Percentiles rank a stretch among this genome's conserved stretches.
Conservation (phyloP, 208 protist genomes). For the Leishmania braziliensis region DNA sequence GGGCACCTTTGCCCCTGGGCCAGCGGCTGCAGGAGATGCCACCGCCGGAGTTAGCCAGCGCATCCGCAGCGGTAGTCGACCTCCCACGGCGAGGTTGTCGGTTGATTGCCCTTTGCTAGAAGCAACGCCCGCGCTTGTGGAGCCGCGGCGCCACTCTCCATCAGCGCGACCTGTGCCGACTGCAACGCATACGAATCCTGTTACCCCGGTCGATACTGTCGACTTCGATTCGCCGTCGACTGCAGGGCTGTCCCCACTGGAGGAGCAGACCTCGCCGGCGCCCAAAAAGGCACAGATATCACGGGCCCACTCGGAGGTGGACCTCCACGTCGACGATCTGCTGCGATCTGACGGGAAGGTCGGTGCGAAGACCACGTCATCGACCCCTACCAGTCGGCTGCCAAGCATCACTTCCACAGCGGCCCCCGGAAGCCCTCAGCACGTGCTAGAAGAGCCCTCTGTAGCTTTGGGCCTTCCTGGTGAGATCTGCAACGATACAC, state of each 20-base stretch:
- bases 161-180: conserved; percentile 2
- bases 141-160: conserved; percentile 27
- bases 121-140: conserved; percentile 9
- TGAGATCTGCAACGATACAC: conserved; percentile 9
- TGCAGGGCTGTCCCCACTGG: background rate
- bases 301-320: too few relatives aligned
- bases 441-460: background rate
- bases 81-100: background rate
- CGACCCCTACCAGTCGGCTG: conserved; percentile 1
- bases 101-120: background rate
- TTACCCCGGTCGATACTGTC: background rate
- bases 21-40: background rate
- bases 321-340: background rate
- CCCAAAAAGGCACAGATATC: background rate
- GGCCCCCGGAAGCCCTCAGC: conserved; percentile 18
- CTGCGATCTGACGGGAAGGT: conserved; percentile 5
- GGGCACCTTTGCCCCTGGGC: background rate
- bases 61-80: conserved; percentile 3
- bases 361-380: background rate
- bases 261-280: conserved; percentile 6
- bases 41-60: background rate
- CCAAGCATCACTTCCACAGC: conserved; percentile 21
- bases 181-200: background rate
- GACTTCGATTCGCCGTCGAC: background rate
- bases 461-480: conserved; percentile 2